Base-by-base conservation (phyloP, 1,139 yeast genomes). In the Hemisphaericaspora subhashii region DNA sequence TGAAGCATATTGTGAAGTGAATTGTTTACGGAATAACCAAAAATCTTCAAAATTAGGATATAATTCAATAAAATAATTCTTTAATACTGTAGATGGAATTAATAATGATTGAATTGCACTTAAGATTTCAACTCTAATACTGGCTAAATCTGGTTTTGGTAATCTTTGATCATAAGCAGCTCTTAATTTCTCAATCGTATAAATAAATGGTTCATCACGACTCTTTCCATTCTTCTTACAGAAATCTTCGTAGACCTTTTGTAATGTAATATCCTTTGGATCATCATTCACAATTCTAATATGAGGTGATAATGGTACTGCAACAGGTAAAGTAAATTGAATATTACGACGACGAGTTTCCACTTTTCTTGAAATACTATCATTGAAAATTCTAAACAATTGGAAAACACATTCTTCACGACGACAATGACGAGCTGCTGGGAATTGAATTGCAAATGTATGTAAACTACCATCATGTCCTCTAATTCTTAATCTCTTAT, bases 401-500 rank as follows among this genome's bases (percentile, higher is more conserved):
- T 92, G 98, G 71, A 88, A 86, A 42, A 92, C 84, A 37, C 96
- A 77, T 57, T 94, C 99, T 60, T 94, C 99, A 42, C 98, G 81
- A 56, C 98, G 85, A 54, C 96, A 88, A 55, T 92, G 97, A 52
- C 98, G 81, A 9, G 96, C 97, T 13, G 98, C 96, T 4, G 99
- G 98, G 62, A 86, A 90, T 65, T 94, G 98, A 13, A 94, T 95
- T 1, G 96, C 95, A 72, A 92, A 94, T 33, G 92, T 81, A 61
- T 92, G 96, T 42, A 85, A 64, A 47, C 89, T 81, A 48, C 98
- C 98, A 59, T 92, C 97, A 53, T 87, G 87, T 8, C 98, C 98
- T 39, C 97, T 79, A 38, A 94, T 87, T 43, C 88, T 85, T 48
- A 94, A 72, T 33, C 97, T 77, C 58, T 92, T 86, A 62, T 87